Conservation (phyloP, 257 asterid species). For the Solanum virginianum region DNA sequence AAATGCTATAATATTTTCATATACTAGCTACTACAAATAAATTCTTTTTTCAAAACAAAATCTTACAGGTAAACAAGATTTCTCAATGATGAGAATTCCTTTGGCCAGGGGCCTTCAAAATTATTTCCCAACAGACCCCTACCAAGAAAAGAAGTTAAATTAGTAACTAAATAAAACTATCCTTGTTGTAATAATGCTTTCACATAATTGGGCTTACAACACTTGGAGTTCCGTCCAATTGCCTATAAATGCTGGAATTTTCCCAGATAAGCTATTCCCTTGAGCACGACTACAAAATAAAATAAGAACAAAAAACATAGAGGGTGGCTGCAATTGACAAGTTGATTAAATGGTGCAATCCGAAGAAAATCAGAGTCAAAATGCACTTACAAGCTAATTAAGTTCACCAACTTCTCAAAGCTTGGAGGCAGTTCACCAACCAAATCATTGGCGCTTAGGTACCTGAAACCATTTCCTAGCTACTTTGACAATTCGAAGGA, state of each 20-base stretch:
- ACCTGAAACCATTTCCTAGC: not conserved
- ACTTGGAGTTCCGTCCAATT: fast-evolving
- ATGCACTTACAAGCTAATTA: not conserved
- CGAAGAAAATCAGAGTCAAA: not conserved
- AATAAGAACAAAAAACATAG: not conserved
- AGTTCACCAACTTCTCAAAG: not conserved
- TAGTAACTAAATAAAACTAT: not conserved
- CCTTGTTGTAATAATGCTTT: not conserved
- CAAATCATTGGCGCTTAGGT: not conserved
- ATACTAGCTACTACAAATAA: not conserved
- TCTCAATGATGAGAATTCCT: not conserved
- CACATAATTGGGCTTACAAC: not conserved
- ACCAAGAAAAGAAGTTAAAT: not conserved
- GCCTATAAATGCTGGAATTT: not conserved
- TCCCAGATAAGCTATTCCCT: slow-evolving; percentile 2
- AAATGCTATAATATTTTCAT: not conserved
- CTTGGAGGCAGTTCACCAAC: not conserved
- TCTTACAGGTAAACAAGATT: not conserved
- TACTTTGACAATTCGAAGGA: not conserved
- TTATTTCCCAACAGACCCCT: slow-evolving; percentile 6
- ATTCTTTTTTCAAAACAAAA: not conserved
- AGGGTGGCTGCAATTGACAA: not conserved
- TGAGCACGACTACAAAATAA: not conserved
- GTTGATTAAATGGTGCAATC: not conserved
- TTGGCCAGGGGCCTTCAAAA: slow-evolving; percentile 7